These are phyloP conservation scores for Oryza punctata DNA, from an alignment of 176 grass and related monocot species.

Conservation along the genomic window DNA sequence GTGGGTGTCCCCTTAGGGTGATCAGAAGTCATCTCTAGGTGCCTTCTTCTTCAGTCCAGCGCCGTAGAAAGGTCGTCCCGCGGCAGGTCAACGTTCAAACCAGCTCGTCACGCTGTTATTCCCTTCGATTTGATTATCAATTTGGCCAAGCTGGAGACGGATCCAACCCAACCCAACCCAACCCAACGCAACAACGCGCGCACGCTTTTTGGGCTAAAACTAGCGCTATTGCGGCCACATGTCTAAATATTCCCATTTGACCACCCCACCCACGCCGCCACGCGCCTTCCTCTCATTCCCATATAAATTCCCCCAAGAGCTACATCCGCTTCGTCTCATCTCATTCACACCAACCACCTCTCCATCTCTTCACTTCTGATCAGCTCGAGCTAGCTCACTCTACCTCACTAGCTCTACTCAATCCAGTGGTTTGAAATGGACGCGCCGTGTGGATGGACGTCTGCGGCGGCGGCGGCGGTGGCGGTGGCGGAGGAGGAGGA, in stretches of 20 bases:
- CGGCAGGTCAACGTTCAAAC: conserved; percentile 30
- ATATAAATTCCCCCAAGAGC: conserved; percentile 15
- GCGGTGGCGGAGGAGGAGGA: not conserved
- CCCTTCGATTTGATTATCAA: not conserved
- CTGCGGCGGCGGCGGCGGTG: not conserved
- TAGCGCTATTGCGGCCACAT: conserved; percentile 47
- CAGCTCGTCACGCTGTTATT: not conserved
- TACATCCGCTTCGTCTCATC: not conserved
- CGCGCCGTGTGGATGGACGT: not conserved
- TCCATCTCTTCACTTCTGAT: not conserved
- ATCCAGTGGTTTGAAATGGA: conserved; percentile 8
- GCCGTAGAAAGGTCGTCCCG: conserved; percentile 1
- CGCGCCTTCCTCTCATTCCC: not conserved
- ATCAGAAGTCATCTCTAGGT: too few relatives aligned
- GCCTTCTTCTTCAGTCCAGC: not conserved
- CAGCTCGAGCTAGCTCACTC: conserved; percentile 13
- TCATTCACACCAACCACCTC: conserved; percentile 17
- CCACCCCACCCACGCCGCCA: conserved; percentile 26
- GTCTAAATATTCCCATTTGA: conserved; percentile 46
- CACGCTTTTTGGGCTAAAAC: conserved; percentile 17
- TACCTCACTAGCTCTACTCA: not conserved
- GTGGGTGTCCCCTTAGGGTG: too few relatives aligned
- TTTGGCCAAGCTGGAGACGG: not conserved
- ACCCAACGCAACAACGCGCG: not conserved
- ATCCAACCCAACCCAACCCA: conserved; percentile 1